These are phyloP conservation scores for Trichoderma lentiforme DNA, from an alignment of 2,329 filamentous ascomycete genomes.

Conservation along the genomic window DNA sequence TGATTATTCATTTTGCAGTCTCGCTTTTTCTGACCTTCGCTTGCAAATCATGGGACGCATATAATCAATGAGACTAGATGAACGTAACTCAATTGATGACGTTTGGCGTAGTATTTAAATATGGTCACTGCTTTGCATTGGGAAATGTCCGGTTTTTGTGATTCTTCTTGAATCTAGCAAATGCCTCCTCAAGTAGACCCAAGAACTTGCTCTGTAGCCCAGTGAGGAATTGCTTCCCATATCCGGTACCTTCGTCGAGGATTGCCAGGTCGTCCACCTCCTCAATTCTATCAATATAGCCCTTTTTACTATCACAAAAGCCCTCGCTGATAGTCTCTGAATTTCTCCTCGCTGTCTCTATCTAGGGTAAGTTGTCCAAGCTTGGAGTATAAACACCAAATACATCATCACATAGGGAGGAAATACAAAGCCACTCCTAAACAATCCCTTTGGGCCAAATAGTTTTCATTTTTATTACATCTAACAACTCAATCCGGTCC, in stretches of 20 bases:
- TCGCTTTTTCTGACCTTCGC: too few relatives aligned
- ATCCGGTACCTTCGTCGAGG: background rate
- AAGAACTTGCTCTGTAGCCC: background rate
- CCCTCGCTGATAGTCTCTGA: background rate
- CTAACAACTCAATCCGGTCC: background rate
- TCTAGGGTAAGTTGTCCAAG: background rate
- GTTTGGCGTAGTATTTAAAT: background rate
- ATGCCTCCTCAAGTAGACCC: background rate
- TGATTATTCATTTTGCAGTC: too few relatives aligned
- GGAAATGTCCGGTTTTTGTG: background rate
- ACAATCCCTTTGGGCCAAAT: background rate
- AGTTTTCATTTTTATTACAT: constrained; percentile 7
- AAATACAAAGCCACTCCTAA: background rate
- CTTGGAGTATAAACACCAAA: too few relatives aligned
- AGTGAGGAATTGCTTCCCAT: background rate
- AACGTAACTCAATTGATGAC: background rate
- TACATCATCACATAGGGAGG: background rate
- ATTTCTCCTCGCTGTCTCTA: background rate
- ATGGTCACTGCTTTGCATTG: background rate
- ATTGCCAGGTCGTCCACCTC: background rate
- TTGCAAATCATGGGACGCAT: background rate
- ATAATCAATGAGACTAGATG: background rate
- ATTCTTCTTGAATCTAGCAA: background rate
- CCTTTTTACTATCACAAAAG: background rate
- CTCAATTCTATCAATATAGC: background rate